Conservation (phyloP, 345 rosid genomes). For the Ailanthus altissimus region DNA sequence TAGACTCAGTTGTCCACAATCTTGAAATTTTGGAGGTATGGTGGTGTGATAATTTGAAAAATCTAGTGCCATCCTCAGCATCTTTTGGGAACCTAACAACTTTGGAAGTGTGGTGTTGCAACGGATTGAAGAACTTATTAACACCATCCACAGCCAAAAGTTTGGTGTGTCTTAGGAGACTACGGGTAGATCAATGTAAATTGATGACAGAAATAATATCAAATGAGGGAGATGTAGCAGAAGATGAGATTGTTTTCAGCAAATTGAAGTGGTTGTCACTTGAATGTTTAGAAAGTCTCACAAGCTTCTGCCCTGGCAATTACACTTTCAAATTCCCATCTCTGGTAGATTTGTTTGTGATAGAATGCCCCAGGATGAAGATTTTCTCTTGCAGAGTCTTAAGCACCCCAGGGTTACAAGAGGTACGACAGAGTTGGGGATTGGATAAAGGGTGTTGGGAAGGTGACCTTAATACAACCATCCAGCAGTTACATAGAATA, state of each 20-base stretch:
- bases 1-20: neutral
- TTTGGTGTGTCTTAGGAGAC: neutral
- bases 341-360: neutral
- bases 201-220: neutral
- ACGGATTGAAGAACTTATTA: neutral
- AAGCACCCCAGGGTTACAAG: neutral
- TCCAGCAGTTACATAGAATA: neutral
- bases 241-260: neutral
- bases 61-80: neutral
- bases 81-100: neutral
- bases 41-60: neutral
- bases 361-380: neutral
- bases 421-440: neutral
- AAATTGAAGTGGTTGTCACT: slow-evolving; percentile 7
- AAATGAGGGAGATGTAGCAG: neutral
- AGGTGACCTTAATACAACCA: neutral
- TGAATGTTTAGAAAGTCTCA: neutral
- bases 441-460: neutral
- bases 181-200: neutral
- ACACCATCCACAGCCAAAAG: neutral
- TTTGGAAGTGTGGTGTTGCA: neutral
- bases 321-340: neutral
- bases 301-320: neutral
- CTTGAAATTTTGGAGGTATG: neutral
- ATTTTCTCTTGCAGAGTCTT: neutral